A percentile compares a stretch with the other conserved stretches of the same genome.
Evolutionary conservation across 164 flowering plant genomes (phyloP).

Genomic region (Cinnamomum chago): DNA sequence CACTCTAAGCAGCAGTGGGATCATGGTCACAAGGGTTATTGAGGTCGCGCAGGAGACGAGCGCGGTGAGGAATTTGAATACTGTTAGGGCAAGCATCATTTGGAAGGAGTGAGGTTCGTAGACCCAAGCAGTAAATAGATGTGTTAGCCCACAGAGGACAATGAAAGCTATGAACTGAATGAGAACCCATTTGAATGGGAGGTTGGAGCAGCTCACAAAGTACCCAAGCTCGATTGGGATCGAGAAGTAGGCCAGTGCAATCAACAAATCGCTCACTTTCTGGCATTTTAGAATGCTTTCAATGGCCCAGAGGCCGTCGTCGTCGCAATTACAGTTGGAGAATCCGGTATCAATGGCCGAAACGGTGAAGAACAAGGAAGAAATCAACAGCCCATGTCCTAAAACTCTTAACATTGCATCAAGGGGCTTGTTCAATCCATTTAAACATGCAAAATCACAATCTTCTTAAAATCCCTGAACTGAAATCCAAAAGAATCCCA

Average conservation of each 20-base stretch:
- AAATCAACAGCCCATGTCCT: conserved; percentile 39
- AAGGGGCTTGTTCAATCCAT: conserved; percentile 31
- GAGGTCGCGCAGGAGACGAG: conserved; percentile 93
- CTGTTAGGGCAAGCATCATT: conserved; percentile 72
- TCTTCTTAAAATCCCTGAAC: conserved; percentile 2
- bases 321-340: conserved; percentile 74
- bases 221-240: conserved; percentile 91
- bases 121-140: conserved; percentile 83
- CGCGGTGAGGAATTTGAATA: conserved; percentile 89
- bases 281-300: conserved; percentile 72
- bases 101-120: conserved; percentile 76
- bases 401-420: conserved; percentile 62
- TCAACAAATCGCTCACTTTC: conserved; percentile 84
- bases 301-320: conserved; percentile 70
- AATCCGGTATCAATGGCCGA: conserved; percentile 37
- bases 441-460: neutral
- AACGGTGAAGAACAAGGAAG: conserved; percentile 33
- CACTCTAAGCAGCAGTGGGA: conserved; percentile 82
- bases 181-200: conserved; percentile 97
- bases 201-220: conserved; percentile 86
- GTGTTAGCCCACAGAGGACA: conserved; percentile 93
- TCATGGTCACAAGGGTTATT: conserved; percentile 75
- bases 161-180: conserved; percentile 88
- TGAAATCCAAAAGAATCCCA: neutral
- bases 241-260: conserved; percentile 91